These are phyloP conservation scores for Trichosanthes cucumerina DNA, from an alignment of 306 rosid species.

Conservation along the genomic window DNA sequence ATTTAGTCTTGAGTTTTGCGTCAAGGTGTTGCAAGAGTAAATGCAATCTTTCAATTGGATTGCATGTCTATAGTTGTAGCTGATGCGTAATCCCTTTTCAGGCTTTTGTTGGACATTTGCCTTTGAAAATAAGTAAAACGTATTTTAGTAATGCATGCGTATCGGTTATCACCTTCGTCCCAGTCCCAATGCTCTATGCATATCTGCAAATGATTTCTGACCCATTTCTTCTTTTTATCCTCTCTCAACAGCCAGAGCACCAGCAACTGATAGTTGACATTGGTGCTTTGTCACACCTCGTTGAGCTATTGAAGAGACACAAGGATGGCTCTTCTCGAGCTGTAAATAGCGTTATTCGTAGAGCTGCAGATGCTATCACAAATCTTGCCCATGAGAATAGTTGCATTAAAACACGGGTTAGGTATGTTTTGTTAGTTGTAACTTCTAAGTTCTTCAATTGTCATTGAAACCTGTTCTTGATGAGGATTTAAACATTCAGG, in stretches of 20 bases:
- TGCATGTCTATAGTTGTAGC: not conserved
- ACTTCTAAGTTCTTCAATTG: constrained; percentile 1
- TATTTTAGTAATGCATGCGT: not conserved
- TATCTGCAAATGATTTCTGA: constrained; percentile 26
- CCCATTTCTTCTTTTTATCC: constrained; percentile 7
- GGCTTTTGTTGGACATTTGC: not conserved
- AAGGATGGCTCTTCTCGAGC: constrained; percentile 53
- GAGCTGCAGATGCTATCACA: constrained; percentile 98
- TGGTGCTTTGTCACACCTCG: constrained; percentile 77
- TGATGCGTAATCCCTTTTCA: not conserved
- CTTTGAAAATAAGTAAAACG: not conserved
- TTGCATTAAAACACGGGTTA: constrained; percentile 84
- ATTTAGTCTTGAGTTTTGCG: not conserved
- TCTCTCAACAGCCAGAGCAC: constrained; percentile 86
- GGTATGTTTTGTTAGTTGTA: constrained; percentile 37
- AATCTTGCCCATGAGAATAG: constrained; percentile 99
- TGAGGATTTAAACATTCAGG: constrained; percentile 30
- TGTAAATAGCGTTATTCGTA: constrained; percentile 79
- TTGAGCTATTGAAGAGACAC: constrained; percentile 76
- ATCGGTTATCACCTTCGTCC: not conserved
- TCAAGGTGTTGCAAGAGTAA: not conserved
- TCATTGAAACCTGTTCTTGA: constrained; percentile 8
- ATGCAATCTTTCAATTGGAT: not conserved
- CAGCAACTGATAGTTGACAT: constrained; percentile 86
- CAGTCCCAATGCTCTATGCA: not conserved